Evolutionary conservation across 1,139 yeast species (phyloP), one percentile per base, ranked within the genome.

Genomic region (Taiozyma onychis): DNA sequence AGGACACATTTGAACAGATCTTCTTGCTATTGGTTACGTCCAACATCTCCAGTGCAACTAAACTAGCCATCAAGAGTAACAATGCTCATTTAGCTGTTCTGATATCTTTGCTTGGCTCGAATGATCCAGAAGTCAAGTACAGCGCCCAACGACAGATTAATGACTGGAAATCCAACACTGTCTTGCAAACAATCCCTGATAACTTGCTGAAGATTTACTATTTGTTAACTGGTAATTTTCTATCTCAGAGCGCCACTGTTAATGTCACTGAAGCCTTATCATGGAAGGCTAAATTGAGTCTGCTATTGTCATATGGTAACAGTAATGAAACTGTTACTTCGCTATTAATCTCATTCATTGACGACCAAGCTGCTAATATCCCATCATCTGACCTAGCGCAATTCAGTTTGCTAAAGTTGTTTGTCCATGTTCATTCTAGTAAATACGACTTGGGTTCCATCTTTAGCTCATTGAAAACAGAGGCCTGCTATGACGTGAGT

Each of bases 71-170:
- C 5, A 70, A 75, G 24, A 67, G 85, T 0, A 75, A 75, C 13
- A 85, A 86, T 59, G 68, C 77, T 10, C 96, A 90, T 64, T 67
- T 91, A 37, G 81, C 96, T 0, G 81, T 80, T 0, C 61, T 88
- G 28, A 67, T 91, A n/a, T 77, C 96, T 0, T 68, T 87, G 46
- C 67, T 86, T 14, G 96, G 88, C 43, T 78, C 93, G 0, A 83
- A 85, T 56, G 87, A 83, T 57, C 73, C 74, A 1, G 71, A 75
- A 1, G 82, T 86, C 1, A 73, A 76, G 50, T 61, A 62, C 1
- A 70, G 80, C 49, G 91, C 97, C 0, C 57, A 63, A 7, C 67
- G 69, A 39, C 97, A 90, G 65, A 66, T 91, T 24, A 68, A 71
- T 3, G 80, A 76, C 46, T 91, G 98, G 98, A 63, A 65, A 14